phyloP scores from a whole-genome alignment of 495 filamentous ascomycete species.

The Penicillium lividum region DNA sequence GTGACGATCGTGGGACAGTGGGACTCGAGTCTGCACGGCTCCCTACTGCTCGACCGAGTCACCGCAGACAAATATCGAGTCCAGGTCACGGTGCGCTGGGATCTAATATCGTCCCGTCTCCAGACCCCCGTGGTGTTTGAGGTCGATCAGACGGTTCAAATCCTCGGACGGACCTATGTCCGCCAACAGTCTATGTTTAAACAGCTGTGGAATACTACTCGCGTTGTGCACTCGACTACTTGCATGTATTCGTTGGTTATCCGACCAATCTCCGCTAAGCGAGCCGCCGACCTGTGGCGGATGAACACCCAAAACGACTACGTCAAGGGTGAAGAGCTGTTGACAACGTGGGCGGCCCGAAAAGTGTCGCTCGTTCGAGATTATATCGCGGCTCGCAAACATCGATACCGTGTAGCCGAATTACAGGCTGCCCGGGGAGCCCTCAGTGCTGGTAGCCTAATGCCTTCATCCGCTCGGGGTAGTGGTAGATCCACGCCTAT shows the following conservation, averaged over 20 bases:
- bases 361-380: constrained; percentile 86
- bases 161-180: constrained; percentile 80
- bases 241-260: constrained; percentile 83
- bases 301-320: constrained; percentile 95
- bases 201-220: constrained; percentile 78
- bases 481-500: constrained; percentile 43
- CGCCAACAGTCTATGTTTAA: constrained; percentile 84
- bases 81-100: constrained; percentile 82
- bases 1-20: constrained; percentile 86
- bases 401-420: constrained; percentile 69
- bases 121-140: constrained; percentile 83
- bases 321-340: constrained; percentile 88
- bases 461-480: constrained; percentile 33
- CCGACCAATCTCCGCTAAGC: constrained; percentile 84
- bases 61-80: constrained; percentile 91
- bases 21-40: constrained; percentile 93
- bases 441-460: constrained; percentile 50
- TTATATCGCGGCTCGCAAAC: constrained; percentile 70
- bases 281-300: constrained; percentile 90
- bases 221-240: constrained; percentile 83
- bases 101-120: constrained; percentile 75
- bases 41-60: constrained; percentile 81
- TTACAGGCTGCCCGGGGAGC: constrained; percentile 76
- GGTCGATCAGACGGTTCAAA: constrained; percentile 75
- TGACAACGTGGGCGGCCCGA: constrained; percentile 81